Base-by-base conservation (phyloP, 805 yeast species). In the Teunomyces panamensis region DNA sequence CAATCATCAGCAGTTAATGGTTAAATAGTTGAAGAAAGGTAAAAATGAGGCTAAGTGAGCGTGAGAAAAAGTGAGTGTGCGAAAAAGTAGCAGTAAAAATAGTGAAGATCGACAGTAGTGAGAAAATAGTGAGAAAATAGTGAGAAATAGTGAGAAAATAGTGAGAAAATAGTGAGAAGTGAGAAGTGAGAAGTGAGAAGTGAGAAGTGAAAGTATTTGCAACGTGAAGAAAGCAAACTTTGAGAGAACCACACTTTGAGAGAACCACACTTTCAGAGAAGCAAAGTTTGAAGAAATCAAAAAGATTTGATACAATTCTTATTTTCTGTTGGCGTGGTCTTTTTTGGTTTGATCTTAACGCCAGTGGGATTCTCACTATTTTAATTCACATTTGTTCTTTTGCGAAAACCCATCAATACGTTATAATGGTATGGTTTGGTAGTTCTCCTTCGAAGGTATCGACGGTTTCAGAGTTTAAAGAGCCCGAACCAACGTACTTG, bases 381-480 rank as follows among this genome's bases (percentile, higher is more conserved):
- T 20, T 20, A 30, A 30, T 10, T 9, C 32, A 30, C 36, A 33
- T 36, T 36, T 36, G 13, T 17, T 9, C 11, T 5, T 17, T 24
- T 24, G 7, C 10, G 7, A 17, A 20, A 20, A 20, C 24, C 24
- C 24, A 20, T 20, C 24, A 20, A 5, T 20, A 11, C 26, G 9
- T 36, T 24, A 36, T 17, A 2, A 73, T 73, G 78, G 77, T 76
- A 27, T 72, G 77, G 77, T 72, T 73, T 49, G 68, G 73, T 29
- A 49, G 57, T 28, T 32, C 65, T 20, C 68, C 75, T 1, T 59
- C 74, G 5, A 71, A 67, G 48, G 63, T 72, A 7, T 66, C 75
- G 6, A 54, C 69, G 7, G 75, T 69, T 2, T 50, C 64, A 7
- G 70, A 66, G 45, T 60, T 57, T 3, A 51, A 26, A 56, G 43